Percentiles rank a stretch among this genome's conserved stretches.
Conservation (phyloP, 495 filamentous ascomycete species). For the Pyrenula aspistea region DNA sequence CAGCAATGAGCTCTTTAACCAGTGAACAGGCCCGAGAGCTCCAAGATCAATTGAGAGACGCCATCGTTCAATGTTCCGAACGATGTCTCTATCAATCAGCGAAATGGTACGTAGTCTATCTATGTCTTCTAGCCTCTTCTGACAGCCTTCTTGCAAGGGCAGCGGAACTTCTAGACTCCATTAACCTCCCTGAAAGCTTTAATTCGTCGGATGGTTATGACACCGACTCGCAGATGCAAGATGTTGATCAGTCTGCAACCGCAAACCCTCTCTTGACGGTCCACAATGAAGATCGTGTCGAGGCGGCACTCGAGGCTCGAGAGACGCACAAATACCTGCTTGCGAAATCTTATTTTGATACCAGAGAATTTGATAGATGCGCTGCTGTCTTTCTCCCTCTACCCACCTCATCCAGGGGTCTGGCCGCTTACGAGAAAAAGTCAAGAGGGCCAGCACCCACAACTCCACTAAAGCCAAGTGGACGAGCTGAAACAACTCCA, state of each 20-base stretch:
- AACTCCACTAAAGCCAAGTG: conserved; percentile 13
- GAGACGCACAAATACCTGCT: conserved; percentile 78
- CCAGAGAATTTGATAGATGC: conserved; percentile 89
- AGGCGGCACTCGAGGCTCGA: conserved; percentile 65
- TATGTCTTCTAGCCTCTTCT: background rate
- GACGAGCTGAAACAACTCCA: conserved; percentile 16
- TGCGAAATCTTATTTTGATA: conserved; percentile 92
- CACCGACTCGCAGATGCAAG: conserved; percentile 46
- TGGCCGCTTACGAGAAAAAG: conserved; percentile 19
- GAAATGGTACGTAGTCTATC: conserved; percentile 69
- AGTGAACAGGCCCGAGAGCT: conserved; percentile 34
- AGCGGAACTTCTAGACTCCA: conserved; percentile 81
- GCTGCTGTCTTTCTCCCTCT: conserved; percentile 74
- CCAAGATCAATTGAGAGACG: conserved; percentile 61
- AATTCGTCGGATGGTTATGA: conserved; percentile 35
- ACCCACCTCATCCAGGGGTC: conserved; percentile 25
- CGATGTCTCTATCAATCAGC: conserved; percentile 91
- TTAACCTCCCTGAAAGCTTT: conserved; percentile 37
- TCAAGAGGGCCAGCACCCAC: conserved; percentile 28
- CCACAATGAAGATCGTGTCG: conserved; percentile 44
- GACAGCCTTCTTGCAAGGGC: conserved; percentile 47
- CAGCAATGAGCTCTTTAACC: conserved; percentile 24
- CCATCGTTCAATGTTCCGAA: conserved; percentile 83
- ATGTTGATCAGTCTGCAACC: conserved; percentile 18
- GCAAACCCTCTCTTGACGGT: conserved; percentile 35